These are phyloP conservation scores for Ephemerocybe angulata DNA, from an alignment of 768 basidiomycete species.

Conservation along the genomic window DNA sequence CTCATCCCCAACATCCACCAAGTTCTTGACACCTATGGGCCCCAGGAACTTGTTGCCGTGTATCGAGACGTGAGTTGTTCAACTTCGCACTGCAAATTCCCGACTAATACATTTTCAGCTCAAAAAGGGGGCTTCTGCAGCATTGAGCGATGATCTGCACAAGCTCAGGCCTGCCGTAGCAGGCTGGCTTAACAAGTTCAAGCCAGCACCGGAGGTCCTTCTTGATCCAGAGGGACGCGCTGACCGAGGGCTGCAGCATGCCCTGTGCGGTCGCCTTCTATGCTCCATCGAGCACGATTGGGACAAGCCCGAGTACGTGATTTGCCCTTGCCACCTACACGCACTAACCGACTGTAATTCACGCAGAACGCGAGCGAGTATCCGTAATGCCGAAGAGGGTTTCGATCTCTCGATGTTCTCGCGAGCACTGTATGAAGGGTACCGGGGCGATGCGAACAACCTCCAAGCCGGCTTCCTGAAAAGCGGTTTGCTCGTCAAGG, in stretches of 20 bases:
- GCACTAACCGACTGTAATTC: not conserved
- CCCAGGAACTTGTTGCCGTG: too few relatives aligned
- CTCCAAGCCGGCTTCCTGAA: not conserved
- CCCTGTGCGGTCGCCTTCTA: conserved; percentile 13
- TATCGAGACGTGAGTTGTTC: not conserved
- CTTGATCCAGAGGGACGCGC: conserved; percentile 1
- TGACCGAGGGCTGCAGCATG: conserved; percentile 17
- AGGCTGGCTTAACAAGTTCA: not conserved
- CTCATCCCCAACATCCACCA: too few relatives aligned
- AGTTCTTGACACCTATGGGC: too few relatives aligned
- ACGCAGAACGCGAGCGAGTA: not conserved
- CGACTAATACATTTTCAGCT: not conserved
- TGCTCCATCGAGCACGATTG: conserved; percentile 18
- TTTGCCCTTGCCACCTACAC: not conserved
- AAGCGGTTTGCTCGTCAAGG: not conserved
- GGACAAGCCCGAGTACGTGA: conserved; percentile 14
- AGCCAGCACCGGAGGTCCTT: not conserved
- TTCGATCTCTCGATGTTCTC: not conserved
- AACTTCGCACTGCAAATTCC: not conserved
- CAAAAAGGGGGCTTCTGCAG: not conserved
- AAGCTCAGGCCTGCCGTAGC: not conserved
- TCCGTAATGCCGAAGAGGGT: not conserved
- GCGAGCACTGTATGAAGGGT: not conserved
- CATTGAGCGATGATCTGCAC: not conserved
- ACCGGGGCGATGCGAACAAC: not conserved